Base-by-base conservation (phyloP, 192 early-diverging fungal species). In the Coemansia sp. region DNA sequence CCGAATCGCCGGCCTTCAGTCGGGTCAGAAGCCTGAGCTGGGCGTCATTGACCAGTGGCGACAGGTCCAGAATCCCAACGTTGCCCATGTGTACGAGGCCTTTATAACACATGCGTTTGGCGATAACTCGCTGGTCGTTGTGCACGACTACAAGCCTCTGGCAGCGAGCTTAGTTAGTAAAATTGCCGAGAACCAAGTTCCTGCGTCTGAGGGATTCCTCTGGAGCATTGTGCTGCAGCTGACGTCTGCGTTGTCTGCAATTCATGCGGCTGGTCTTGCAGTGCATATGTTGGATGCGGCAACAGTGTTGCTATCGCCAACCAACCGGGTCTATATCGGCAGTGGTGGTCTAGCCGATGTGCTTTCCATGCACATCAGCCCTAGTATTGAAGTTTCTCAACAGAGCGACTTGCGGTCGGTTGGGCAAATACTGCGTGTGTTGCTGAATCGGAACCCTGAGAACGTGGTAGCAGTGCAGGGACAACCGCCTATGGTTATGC, bases 81-180 rank as follows among this genome's bases (percentile, higher is more conserved):
- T 98, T 54, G 92, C 93, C 6, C 92, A 89, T 26, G 83, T 98
- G 22, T 84, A 90, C 14, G 95, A 98, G 76, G 97, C 91, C 22
- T 98, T 99, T 67, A 94, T 95, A 1, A 98, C 94, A 6, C 91
- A 89, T 45, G 92, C 92, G 2, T 98, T 98, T 87, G 94, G 93
- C 14, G 96, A 98, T 69, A 86, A 90, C 63, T 82, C 97, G n/a
- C 83, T 99, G n/a, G 87, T 98, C 9, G 86, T 99, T 67, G 94
- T 97, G 5, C 95, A 93, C 70, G 96, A 98, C 71, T 97, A 91
- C 73, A 90, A 94, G 80, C 95, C 95, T 8, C 61, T 74, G 48
- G 59, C 82, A 17, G 52, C 62, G 51, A 72, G 71, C 49, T 57
- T 83, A 37, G 67, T 54, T 50, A 50, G 37, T 61, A 49, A 48